Conservation (phyloP, 2,329 filamentous ascomycete species). For the Pseudocercospora ulei region DNA sequence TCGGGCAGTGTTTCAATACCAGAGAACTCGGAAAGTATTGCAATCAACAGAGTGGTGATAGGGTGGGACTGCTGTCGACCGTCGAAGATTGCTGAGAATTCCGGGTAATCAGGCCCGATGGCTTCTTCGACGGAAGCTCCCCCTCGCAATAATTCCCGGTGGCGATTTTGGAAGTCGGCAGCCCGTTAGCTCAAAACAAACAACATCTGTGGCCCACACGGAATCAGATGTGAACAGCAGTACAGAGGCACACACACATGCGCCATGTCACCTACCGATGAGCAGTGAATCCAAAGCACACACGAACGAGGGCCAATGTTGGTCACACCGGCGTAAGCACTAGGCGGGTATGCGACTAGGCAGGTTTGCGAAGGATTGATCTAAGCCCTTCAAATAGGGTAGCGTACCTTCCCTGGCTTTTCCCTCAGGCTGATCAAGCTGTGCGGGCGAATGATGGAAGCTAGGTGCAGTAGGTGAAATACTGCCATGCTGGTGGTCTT, state of each 20-base stretch:
- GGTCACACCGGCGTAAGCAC: slow-evolving; percentile 35
- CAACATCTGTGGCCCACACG: background rate
- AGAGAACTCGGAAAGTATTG: slow-evolving; percentile 75
- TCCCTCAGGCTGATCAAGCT: slow-evolving; percentile 26
- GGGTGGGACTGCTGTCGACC: slow-evolving; percentile 52
- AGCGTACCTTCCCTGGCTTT: no score
- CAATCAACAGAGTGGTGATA: slow-evolving; percentile 73
- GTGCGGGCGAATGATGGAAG: slow-evolving; percentile 10
- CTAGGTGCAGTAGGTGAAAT: slow-evolving; percentile 12
- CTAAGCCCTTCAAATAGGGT: no score
- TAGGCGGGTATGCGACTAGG: no score
- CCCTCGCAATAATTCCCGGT: slow-evolving; percentile 55
- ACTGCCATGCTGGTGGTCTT: slow-evolving; percentile 23
- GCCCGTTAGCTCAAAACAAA: background rate
- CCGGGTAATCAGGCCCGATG: slow-evolving; percentile 68
- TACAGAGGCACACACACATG: background rate
- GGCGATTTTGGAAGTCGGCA: slow-evolving; percentile 60
- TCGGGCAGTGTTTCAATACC: slow-evolving; percentile 69
- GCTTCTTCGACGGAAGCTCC: slow-evolving; percentile 57
- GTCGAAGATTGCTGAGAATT: slow-evolving; percentile 67
- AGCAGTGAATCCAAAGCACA: slow-evolving; percentile 66
- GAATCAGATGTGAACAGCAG: background rate
- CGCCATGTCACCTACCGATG: slow-evolving; percentile 35
- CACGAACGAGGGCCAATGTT: slow-evolving; percentile 59
- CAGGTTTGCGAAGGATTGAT: no score